phyloP scores from a whole-genome alignment of 2,329 filamentous ascomycete genomes.

The Botrytis fragariae region DNA sequence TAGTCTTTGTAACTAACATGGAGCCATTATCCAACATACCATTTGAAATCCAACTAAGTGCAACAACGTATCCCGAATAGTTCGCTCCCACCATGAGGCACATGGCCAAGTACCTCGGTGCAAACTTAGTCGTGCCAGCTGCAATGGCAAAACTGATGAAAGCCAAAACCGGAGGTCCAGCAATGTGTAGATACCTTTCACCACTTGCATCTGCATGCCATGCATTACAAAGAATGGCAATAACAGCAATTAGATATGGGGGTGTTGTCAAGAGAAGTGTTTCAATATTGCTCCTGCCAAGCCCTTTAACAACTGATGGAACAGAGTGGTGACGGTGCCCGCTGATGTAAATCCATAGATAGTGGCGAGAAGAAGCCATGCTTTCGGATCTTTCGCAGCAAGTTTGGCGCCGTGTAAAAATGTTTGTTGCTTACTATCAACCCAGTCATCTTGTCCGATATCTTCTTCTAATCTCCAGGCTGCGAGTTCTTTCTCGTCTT shows the following conservation, averaged over 20 bases:
- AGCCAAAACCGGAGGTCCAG: constrained; percentile 24
- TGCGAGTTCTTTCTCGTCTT: constrained; percentile 47
- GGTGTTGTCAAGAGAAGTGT: constrained; percentile 24
- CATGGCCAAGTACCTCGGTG: constrained; percentile 27
- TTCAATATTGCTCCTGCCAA: not conserved
- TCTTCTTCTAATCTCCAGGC: constrained; percentile 22
- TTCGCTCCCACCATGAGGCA: constrained; percentile 16
- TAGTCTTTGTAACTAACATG: not conserved
- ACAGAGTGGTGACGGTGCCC: constrained; percentile 35
- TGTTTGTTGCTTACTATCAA: constrained; percentile 17
- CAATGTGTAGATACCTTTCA: constrained; percentile 27
- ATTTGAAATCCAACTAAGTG: constrained; percentile 70
- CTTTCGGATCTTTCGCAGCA: constrained; percentile 14
- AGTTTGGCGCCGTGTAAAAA: constrained; percentile 17
- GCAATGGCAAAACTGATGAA: constrained; percentile 27
- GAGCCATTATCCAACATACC: not conserved
- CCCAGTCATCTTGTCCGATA: constrained; percentile 20
- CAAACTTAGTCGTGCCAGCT: constrained; percentile 22
- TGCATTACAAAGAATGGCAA: constrained; percentile 22
- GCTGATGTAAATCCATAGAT: constrained; percentile 22
- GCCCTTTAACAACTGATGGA: constrained; percentile 24
- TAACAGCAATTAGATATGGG: constrained; percentile 28
- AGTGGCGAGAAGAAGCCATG: constrained; percentile 16
- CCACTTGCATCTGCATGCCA: constrained; percentile 22
- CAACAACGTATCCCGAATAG: constrained; percentile 43